phyloP scores from a whole-genome alignment of 257 asterid genomes.

The Jacaranda mimosifolia region DNA sequence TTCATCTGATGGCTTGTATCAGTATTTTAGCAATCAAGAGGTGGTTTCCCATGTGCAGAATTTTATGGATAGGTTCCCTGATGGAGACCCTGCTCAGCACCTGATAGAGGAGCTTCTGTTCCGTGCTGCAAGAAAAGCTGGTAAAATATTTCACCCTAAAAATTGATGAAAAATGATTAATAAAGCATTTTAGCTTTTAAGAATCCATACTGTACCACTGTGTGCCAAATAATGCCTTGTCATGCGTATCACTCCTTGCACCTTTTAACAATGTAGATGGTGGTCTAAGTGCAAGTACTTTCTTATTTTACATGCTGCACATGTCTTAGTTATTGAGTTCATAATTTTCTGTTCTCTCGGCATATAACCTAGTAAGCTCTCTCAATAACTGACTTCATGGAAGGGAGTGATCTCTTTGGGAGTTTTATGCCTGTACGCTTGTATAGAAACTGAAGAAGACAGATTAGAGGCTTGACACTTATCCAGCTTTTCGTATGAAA shows the following conservation, averaged over 20 bases:
- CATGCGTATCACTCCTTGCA: conserved; percentile 11
- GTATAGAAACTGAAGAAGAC: conserved; percentile 4
- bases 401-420: neutral
- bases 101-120: conserved; percentile 88
- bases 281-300: neutral
- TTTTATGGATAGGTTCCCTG: conserved; percentile 94
- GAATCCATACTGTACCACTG: conserved; percentile 10
- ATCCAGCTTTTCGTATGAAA: conserved; percentile 19
- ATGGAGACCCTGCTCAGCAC: conserved; percentile 99
- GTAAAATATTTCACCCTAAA: conserved; percentile 45
- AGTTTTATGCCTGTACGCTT: neutral
- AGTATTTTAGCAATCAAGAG: conserved; percentile 92
- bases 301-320: conserved; percentile 1
- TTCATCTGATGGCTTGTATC: conserved; percentile 97
- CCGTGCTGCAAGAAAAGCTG: conserved; percentile 99
- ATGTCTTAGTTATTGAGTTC: conserved; percentile 8
- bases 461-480: neutral
- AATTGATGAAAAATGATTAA: neutral
- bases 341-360: conserved; percentile 20
- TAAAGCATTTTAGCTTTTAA: conserved; percentile 12
- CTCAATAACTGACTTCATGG: conserved; percentile 8
- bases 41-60: conserved; percentile 87
- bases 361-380: neutral
- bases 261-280: conserved; percentile 27
- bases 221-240: neutral